A percentile compares a stretch with the other conserved stretches of the same genome.
Conservation (phyloP, 805 yeast genomes). For the Blastobotrys peoriensis region DNA sequence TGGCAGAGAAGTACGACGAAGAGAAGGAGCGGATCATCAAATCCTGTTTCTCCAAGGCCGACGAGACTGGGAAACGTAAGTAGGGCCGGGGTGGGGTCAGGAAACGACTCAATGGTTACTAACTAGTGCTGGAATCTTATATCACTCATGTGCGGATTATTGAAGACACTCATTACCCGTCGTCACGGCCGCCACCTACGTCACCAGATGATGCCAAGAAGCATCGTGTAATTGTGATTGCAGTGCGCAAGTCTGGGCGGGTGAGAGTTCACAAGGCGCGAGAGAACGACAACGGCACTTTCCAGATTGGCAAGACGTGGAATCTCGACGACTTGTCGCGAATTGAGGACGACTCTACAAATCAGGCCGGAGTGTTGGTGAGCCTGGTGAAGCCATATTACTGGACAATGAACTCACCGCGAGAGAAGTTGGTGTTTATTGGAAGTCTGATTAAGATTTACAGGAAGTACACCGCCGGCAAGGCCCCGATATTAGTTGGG, state of each 20-base stretch:
- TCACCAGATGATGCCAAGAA: constrained; percentile 48
- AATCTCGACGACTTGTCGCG: constrained; percentile 60
- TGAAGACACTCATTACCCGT: constrained; percentile 69
- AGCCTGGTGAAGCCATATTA: constrained; percentile 71
- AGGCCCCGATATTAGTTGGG: constrained; percentile 46
- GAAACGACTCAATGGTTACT: constrained; percentile 1
- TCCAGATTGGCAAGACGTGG: constrained; percentile 95
- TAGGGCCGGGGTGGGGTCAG: background rate
- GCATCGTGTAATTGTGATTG: constrained; percentile 37
- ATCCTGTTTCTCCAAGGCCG: constrained; percentile 45
- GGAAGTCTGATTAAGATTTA: constrained; percentile 47
- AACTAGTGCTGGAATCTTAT: constrained; percentile 44
- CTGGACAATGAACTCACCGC: constrained; percentile 64
- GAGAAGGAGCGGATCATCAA: constrained; percentile 46
- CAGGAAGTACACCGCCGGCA: constrained; percentile 50
- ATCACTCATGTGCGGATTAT: constrained; percentile 69
- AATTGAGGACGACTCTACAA: constrained; percentile 46
- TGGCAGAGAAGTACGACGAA: constrained; percentile 54
- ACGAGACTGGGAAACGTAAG: constrained; percentile 28
- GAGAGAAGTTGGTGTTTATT: constrained; percentile 55
- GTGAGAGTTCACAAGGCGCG: constrained; percentile 81
- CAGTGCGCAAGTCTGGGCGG: constrained; percentile 60
- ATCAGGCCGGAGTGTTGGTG: constrained; percentile 37
- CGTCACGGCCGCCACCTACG: constrained; percentile 57
- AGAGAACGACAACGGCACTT: constrained; percentile 62